Conservation (phyloP, 225 moss, liverwort and hornwort species). For the Pseudisothecium myosuroides region DNA sequence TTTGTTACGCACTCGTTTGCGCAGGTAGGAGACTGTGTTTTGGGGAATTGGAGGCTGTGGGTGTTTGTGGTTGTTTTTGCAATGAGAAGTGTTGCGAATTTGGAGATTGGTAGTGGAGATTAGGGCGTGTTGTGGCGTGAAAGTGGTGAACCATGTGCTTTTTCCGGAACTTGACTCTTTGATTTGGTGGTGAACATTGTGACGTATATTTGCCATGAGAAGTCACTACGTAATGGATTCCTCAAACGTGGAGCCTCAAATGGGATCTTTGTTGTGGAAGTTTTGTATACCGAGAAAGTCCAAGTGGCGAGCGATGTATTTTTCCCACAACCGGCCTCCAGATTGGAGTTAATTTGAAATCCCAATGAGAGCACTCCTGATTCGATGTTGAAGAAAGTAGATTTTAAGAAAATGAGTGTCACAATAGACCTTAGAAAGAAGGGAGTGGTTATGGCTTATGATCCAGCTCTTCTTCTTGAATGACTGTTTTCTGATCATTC, state of each 20-base stretch:
- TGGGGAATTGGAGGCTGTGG: neutral
- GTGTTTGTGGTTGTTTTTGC: neutral
- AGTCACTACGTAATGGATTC: neutral
- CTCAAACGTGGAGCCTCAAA: neutral
- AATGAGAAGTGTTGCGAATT: neutral
- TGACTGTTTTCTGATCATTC: neutral
- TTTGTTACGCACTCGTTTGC: constrained; percentile 53
- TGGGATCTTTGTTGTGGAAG: neutral
- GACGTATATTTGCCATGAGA: neutral
- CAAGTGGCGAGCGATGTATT: neutral
- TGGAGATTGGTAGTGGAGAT: neutral
- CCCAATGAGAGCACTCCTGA: too few relatives aligned
- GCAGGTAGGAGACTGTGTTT: neutral
- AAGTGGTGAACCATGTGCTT: neutral
- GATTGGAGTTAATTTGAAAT: neutral
- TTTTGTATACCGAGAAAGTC: neutral
- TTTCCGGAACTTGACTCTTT: neutral
- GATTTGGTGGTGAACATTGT: neutral
- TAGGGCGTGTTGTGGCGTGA: neutral
- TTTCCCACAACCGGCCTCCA: neutral
- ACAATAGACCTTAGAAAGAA: neutral
- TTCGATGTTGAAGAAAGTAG: too few relatives aligned
- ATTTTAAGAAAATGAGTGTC: neutral
- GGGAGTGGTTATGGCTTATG: neutral
- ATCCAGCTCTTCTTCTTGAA: neutral